Base-by-base conservation (phyloP, 192 early-diverging fungal species). In the Entomortierella parvispora region DNA sequence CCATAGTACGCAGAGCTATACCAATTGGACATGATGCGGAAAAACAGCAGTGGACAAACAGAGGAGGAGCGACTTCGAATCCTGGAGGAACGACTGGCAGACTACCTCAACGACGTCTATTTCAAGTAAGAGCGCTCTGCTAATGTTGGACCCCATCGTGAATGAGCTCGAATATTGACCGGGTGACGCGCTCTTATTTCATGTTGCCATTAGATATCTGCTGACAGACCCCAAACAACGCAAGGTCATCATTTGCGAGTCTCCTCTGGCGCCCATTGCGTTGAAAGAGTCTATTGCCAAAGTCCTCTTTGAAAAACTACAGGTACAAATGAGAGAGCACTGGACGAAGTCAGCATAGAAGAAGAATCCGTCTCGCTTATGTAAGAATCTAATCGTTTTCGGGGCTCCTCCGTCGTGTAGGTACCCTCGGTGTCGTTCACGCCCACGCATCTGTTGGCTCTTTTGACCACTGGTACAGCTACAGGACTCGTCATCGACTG, bases 401-500 rank as follows among this genome's bases (percentile, higher is more conserved):
- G n/a, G n/a, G n/a, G 10, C 26, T n/a, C 65, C 10, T 29, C 40
- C 51, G 12, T 9, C 23, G 18, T 20, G 23, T 66, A 90, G 90
- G 89, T 93, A 2, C 94, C 95, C 0, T 88, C 91, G 8, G 62
- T 97, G 18, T 89, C 91, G 2, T 94, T 94, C 60, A 89, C 91
- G 2, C 91, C 92, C 12, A 66, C 86, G 17, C 84, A 91, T 47
- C 80, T 96, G 34, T 71, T 91, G 28, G 89, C 93, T 1, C 68
- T 97, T 45, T 69, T 94, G 59, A 91, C 93, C 4, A 88, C 90
- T 14, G 96, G 96, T 8, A 68, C 79, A 17, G 86, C 87, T 9
- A 90, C 88, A 7, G 96, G 96, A 1, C 79, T 97, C 56, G 94
- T 97, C 1, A 83, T 97, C 20, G 95, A 97, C 74, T 92, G 90